Percentiles rank a stretch among this genome's conserved stretches.
These are phyloP conservation scores for Penicillium ochrochloron DNA, from an alignment of 495 filamentous ascomycete species.

Conservation along the genomic window DNA sequence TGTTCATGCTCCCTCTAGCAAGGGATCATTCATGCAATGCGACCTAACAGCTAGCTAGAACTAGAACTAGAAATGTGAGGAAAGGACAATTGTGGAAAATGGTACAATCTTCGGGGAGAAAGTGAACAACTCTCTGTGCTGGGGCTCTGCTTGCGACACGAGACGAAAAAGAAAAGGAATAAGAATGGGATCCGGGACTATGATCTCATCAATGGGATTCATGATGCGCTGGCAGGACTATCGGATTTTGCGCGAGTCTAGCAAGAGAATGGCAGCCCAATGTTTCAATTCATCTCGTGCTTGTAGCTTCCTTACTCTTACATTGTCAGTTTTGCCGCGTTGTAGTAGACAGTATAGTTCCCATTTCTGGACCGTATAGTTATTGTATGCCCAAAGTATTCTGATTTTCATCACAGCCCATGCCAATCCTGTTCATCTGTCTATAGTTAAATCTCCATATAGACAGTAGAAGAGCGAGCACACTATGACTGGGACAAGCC, in stretches of 20 bases:
- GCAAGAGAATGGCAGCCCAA: neutral
- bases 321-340: neutral
- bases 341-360: neutral
- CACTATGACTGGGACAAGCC: neutral
- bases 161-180: neutral
- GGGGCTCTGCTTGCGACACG: neutral
- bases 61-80: neutral
- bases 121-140: neutral
- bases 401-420: neutral
- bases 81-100: neutral
- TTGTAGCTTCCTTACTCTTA: neutral
- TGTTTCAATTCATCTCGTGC: neutral
- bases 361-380: too few species aligned
- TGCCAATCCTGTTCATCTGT: neutral
- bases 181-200: neutral
- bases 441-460: neutral
- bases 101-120: neutral
- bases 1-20: constrained; percentile 17
- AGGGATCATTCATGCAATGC: constrained; percentile 41
- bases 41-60: constrained; percentile 29
- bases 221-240: constrained; percentile 10
- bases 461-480: neutral
- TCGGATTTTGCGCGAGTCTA: neutral
- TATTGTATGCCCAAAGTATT: neutral
- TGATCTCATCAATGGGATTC: constrained; percentile 8